Percentiles rank a stretch among this genome's conserved stretches.
phyloP scores from a whole-genome alignment of 176 grass and related monocot genomes.

The Leersia perrieri region DNA sequence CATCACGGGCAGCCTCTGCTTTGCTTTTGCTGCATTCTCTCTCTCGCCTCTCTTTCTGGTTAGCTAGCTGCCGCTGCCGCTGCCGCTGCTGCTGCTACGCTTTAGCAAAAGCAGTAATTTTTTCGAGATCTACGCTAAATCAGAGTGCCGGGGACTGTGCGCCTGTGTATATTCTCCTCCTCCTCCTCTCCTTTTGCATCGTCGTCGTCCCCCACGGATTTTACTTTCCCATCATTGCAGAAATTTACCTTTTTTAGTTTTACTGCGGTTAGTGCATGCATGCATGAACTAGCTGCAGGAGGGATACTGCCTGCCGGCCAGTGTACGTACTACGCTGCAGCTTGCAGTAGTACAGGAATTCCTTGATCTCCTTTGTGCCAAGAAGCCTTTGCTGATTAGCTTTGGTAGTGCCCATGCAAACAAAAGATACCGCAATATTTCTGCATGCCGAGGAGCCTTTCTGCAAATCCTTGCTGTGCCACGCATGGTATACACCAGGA shows the following conservation, averaged over 20 bases:
- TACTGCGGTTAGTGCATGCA: slow-evolving; percentile 37
- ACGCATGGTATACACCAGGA: neutral
- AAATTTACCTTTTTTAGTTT: slow-evolving; percentile 65
- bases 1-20: slow-evolving; percentile 53
- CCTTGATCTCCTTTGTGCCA: neutral
- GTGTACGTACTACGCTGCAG: neutral
- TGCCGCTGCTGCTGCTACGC: slow-evolving; percentile 4
- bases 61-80: neutral
- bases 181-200: slow-evolving; percentile 59
- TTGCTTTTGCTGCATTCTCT: slow-evolving; percentile 27
- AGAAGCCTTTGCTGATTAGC: neutral
- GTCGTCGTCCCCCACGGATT: slow-evolving; percentile 15
- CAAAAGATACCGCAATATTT: slow-evolving; percentile 27
- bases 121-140: slow-evolving; percentile 89
- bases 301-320: slow-evolving; percentile 3
- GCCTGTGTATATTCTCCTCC: slow-evolving; percentile 35
- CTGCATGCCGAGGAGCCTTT: slow-evolving; percentile 31
- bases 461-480: neutral
- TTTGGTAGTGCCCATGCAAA: slow-evolving; percentile 17
- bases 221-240: slow-evolving; percentile 72
- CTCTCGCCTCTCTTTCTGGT: neutral
- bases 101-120: slow-evolving; percentile 72
- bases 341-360: slow-evolving; percentile 6
- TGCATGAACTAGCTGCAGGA: neutral
- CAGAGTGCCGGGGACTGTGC: slow-evolving; percentile 41